Evolutionary conservation across 2,329 filamentous ascomycete genomes (phyloP).

Genomic region (Cladophialophora chaetospira): DNA sequence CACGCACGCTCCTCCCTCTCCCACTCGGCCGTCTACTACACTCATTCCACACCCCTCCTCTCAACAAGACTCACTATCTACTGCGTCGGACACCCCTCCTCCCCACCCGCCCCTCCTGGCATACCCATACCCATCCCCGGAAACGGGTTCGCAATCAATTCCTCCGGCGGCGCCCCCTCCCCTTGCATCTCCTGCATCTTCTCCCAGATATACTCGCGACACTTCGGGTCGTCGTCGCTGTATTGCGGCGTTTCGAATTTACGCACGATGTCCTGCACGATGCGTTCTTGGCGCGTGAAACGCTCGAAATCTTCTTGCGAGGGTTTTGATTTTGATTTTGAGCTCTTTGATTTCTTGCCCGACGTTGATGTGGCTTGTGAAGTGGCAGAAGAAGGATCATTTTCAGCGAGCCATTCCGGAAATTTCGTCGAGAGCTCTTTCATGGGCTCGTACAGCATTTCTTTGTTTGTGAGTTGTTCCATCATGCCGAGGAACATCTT

Average conservation of each 20-base stretch:
- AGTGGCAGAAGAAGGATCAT: conserved; percentile 51
- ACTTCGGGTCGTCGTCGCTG: conserved; percentile 75
- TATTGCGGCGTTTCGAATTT: conserved; percentile 85
- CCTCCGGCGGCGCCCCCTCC: conserved; percentile 83
- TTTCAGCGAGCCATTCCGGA: conserved; percentile 81
- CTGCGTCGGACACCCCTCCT: conserved; percentile 65
- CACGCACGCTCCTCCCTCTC: no score
- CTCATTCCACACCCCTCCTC: no score
- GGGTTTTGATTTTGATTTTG: conserved; percentile 36
- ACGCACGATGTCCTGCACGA: conserved; percentile 82
- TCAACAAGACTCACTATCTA: conserved; percentile 41
- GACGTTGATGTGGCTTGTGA: conserved; percentile 48
- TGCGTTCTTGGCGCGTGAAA: conserved; percentile 75
- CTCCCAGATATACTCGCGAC: conserved; percentile 92
- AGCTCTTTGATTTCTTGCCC: background rate
- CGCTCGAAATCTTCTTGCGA: conserved; percentile 71
- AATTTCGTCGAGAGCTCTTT: conserved; percentile 95
- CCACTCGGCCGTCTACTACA: no score
- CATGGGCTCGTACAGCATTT: conserved; percentile 98
- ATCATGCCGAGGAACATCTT: conserved; percentile 98
- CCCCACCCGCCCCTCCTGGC: conserved; percentile 67
- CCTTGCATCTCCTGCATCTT: conserved; percentile 99
- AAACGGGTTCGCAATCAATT: conserved; percentile 65
- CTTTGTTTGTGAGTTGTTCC: conserved; percentile 97
- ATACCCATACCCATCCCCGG: conserved; percentile 75